A percentile compares a stretch with the other conserved stretches of the same genome.
Conservation (phyloP, 1,284 basidiomycete genomes). For the Ceratobasidium sp. region DNA sequence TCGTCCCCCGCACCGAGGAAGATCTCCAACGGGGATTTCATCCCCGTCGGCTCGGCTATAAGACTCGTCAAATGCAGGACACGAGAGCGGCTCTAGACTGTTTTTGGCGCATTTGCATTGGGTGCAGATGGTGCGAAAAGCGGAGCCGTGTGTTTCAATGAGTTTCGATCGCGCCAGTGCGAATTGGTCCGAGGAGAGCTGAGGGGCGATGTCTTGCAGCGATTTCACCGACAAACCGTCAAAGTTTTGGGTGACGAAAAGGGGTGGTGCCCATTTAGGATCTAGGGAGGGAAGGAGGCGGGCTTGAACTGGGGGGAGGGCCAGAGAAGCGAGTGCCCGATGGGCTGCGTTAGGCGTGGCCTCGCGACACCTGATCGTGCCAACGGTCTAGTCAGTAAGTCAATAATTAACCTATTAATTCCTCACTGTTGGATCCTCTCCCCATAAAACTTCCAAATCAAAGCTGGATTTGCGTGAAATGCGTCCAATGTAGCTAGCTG, state of each 20-base stretch:
- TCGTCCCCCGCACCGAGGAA: constrained; percentile 62
- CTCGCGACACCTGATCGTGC: constrained; percentile 57
- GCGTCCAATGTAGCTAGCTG: constrained; percentile 67
- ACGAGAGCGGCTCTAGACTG: constrained; percentile 63
- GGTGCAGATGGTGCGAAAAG: constrained; percentile 68
- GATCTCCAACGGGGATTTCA: constrained; percentile 58
- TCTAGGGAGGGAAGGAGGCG: constrained; percentile 55
- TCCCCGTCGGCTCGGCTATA: constrained; percentile 56
- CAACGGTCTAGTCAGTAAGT: neutral
- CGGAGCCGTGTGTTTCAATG: constrained; percentile 75
- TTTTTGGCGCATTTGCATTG: constrained; percentile 59
- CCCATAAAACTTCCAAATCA: constrained; percentile 74
- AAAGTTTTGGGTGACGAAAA: constrained; percentile 72
- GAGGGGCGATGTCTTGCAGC: constrained; percentile 49
- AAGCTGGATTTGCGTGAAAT: constrained; percentile 63
- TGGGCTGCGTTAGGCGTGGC: constrained; percentile 70
- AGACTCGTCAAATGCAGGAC: constrained; percentile 62
- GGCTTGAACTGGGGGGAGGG: constrained; percentile 57
- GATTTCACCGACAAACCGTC: constrained; percentile 66
- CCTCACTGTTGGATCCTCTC: constrained; percentile 61
- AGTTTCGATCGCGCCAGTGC: constrained; percentile 52
- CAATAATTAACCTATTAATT: constrained; percentile 30
- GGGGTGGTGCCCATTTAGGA: constrained; percentile 59
- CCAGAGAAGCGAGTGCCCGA: constrained; percentile 62
- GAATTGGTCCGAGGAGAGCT: constrained; percentile 12